Evolutionary conservation across 2,329 filamentous ascomycete genomes (phyloP).

Genomic region (Nemania sp.): DNA sequence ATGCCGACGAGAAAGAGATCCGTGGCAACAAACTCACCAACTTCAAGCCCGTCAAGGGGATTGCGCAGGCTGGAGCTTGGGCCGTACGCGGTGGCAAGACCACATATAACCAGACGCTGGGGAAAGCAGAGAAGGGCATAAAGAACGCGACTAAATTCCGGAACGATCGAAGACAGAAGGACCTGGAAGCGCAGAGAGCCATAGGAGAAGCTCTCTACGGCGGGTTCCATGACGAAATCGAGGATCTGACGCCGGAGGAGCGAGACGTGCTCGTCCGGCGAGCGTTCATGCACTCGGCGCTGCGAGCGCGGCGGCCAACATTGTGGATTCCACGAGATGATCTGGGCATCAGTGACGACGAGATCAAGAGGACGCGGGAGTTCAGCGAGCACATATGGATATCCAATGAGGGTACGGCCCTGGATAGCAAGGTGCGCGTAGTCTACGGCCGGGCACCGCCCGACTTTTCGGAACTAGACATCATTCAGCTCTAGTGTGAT

Average conservation of each 20-base stretch:
- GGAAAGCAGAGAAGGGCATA: slow-evolving; percentile 55
- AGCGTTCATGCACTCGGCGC: slow-evolving; percentile 90
- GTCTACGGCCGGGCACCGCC: slow-evolving; percentile 88
- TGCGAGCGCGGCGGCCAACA: slow-evolving; percentile 84
- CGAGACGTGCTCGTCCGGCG: slow-evolving; percentile 85
- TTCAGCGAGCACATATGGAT: slow-evolving; percentile 90
- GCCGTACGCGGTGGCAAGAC: slow-evolving; percentile 63
- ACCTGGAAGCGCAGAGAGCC: slow-evolving; percentile 77
- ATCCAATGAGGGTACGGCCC: slow-evolving; percentile 89
- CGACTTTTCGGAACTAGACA: slow-evolving; percentile 88
- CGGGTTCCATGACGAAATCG: slow-evolving; percentile 90
- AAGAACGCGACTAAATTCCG: slow-evolving; percentile 62
- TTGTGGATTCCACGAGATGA: slow-evolving; percentile 96
- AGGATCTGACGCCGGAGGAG: slow-evolving; percentile 91
- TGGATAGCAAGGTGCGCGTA: slow-evolving; percentile 85
- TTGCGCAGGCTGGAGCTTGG: slow-evolving; percentile 62
- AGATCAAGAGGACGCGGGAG: slow-evolving; percentile 80
- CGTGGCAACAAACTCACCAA: slow-evolving; percentile 46
- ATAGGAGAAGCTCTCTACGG: slow-evolving; percentile 87
- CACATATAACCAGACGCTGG: slow-evolving; percentile 60
- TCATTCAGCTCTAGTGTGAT: slow-evolving; percentile 76
- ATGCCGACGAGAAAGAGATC: slow-evolving; percentile 45
- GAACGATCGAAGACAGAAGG: slow-evolving; percentile 63
- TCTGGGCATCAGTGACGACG: slow-evolving; percentile 90
- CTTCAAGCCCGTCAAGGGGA: slow-evolving; percentile 59